Percentiles rank a stretch among this genome's conserved stretches.
These are phyloP conservation scores for Fistulifera pelliculosa DNA, from an alignment of 108 stramenopile species.

Conservation along the genomic window DNA sequence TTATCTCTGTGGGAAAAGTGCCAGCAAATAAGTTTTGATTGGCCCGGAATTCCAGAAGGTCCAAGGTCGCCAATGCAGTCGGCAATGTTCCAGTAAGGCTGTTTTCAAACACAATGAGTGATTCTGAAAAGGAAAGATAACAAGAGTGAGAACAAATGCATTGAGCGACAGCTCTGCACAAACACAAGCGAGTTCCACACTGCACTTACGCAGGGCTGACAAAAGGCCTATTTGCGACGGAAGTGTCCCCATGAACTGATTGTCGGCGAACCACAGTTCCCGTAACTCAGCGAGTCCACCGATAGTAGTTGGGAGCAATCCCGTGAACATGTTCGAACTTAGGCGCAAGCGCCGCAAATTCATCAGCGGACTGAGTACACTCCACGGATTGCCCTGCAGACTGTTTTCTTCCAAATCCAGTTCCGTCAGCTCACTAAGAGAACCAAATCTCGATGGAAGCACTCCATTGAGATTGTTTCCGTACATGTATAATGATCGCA, in stretches of 20 bases:
- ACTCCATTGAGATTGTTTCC: slow-evolving; percentile 23
- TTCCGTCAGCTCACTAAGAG: slow-evolving; percentile 16
- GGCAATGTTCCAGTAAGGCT: slow-evolving; percentile 24
- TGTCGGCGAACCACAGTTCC: slow-evolving; percentile 33
- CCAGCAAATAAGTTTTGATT: slow-evolving; percentile 4
- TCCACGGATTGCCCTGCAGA: slow-evolving; percentile 19
- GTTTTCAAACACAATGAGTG: slow-evolving; percentile 28
- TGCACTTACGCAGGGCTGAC: slow-evolving; percentile 17
- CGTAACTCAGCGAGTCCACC: slow-evolving; percentile 7
- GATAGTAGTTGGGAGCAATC: slow-evolving; percentile 29
- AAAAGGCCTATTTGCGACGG: slow-evolving; percentile 17
- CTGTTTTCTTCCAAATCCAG: slow-evolving; percentile 34
- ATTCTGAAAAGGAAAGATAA: slow-evolving; percentile 4
- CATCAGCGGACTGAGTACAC: not conserved
- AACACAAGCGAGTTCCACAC: too few species aligned
- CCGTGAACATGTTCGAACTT: slow-evolving; percentile 18
- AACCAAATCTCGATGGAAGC: slow-evolving; percentile 16
- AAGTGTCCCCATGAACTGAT: slow-evolving; percentile 17
- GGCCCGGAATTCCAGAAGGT: not conserved
- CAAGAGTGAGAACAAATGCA: too few species aligned
- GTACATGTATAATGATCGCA: slow-evolving; percentile 19
- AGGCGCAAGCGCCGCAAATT: not conserved
- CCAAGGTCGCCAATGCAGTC: slow-evolving; percentile 18
- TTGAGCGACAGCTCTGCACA: too few species aligned
- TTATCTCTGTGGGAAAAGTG: not conserved